These are phyloP conservation scores for Adenanthera pavonina DNA, from an alignment of 306 rosid genomes.

Conservation along the genomic window DNA sequence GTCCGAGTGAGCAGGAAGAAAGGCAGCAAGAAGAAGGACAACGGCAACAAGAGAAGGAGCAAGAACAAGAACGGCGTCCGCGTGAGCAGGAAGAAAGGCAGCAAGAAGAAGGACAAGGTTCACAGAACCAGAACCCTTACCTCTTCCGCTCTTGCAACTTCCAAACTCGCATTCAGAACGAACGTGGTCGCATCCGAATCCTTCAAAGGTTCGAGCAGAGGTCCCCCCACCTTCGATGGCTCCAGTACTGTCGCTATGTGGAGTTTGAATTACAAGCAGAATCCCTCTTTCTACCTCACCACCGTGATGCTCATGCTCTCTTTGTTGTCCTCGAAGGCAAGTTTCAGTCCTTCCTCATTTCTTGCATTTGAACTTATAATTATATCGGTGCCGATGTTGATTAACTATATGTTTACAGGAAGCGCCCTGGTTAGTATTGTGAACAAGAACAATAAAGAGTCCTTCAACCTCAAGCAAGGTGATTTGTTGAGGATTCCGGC, in stretches of 20 bases:
- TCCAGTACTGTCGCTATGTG: neutral
- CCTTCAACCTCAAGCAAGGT: neutral
- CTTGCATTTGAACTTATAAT: neutral
- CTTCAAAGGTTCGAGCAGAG: slow-evolving; percentile 27
- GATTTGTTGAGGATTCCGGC: neutral
- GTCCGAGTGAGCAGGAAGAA: neutral
- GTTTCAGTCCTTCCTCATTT: neutral
- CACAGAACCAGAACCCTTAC: slow-evolving; percentile 28
- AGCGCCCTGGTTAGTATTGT: neutral
- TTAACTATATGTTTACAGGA: slow-evolving; percentile 22
- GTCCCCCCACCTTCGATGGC: neutral
- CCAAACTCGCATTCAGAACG: neutral
- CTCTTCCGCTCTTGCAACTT: neutral
- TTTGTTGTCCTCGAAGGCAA: slow-evolving; percentile 19
- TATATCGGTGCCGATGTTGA: neutral
- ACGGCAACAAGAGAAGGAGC: no score
- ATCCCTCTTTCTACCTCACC: slow-evolving; percentile 36
- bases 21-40: no score
- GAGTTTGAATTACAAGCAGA: slow-evolving; percentile 22
- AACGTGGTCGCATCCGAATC: slow-evolving; percentile 38
- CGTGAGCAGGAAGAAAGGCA: neutral
- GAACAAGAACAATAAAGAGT: neutral
- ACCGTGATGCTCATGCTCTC: slow-evolving; percentile 37
- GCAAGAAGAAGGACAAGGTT: no score
- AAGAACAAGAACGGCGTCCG: neutral